Conservation (phyloP, 257 asterid species). For the Marsdenia floribunda region DNA sequence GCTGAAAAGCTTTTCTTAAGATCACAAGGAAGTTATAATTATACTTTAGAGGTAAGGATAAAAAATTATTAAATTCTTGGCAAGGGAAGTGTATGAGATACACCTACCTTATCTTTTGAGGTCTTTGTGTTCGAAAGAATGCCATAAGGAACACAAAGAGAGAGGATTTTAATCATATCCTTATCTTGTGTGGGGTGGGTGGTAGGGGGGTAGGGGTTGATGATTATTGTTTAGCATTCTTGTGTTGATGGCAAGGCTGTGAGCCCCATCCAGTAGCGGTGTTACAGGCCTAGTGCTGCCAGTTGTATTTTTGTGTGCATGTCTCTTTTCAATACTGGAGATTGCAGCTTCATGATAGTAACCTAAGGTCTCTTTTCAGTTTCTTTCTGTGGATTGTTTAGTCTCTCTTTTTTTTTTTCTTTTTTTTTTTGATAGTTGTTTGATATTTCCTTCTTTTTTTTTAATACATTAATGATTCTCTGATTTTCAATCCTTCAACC, state of each 20-base stretch:
- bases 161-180: background rate
- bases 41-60: background rate
- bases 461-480: background rate
- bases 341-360: no score
- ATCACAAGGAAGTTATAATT: background rate
- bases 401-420: no score
- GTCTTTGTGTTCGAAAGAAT: conserved; percentile 2
- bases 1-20: background rate
- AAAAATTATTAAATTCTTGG: background rate
- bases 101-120: background rate
- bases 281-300: background rate
- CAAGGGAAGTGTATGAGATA: background rate
- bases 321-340: no score
- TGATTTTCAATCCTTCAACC: background rate
- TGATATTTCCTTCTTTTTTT: no score
- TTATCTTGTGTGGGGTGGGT: background rate
- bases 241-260: background rate
- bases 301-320: no score
- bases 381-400: no score
- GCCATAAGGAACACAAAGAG: background rate
- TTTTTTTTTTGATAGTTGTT: no score
- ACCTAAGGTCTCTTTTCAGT: no score
- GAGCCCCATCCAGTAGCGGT: background rate
- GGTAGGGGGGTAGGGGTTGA: no score
- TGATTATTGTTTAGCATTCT: conserved; percentile 5